Evolutionary conservation across 192 early-diverging fungal genomes (phyloP).

Genomic region (Rhizophlyctis rosea): DNA sequence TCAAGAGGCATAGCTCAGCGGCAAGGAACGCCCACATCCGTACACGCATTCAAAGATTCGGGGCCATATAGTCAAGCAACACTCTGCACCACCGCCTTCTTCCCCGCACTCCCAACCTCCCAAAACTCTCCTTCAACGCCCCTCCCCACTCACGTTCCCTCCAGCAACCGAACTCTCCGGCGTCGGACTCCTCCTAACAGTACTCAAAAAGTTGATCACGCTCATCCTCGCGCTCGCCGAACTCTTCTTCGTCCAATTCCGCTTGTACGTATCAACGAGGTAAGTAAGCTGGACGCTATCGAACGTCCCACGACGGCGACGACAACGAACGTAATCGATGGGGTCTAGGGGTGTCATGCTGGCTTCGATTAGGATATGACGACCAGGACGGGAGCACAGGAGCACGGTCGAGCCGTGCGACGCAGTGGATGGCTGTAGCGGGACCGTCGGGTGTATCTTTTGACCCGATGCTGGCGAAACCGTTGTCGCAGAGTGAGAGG

Average conservation of each 20-base stretch:
- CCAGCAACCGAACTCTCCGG: neutral
- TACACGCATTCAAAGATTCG: too few species aligned
- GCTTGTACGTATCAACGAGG: slow-evolving; percentile 51
- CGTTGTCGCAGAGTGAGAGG: slow-evolving; percentile 63
- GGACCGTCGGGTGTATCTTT: slow-evolving; percentile 5
- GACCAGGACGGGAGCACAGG: slow-evolving; percentile 92
- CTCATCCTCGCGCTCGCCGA: too few species aligned
- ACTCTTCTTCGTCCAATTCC: slow-evolving; percentile 13
- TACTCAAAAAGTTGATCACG: too few species aligned
- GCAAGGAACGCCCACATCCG: too few species aligned
- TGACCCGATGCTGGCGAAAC: slow-evolving; percentile 37
- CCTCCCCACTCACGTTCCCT: neutral
- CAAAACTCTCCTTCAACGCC: slow-evolving; percentile 2
- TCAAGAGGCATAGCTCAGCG: too few species aligned
- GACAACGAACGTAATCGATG: slow-evolving; percentile 66
- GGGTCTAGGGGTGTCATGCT: slow-evolving; percentile 75
- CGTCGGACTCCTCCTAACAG: too few species aligned
- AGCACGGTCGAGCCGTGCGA: slow-evolving; percentile 91
- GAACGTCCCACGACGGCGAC: slow-evolving; percentile 68
- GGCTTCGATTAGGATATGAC: slow-evolving; percentile 76
- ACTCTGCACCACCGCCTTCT: too few species aligned
- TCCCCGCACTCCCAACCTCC: too few species aligned
- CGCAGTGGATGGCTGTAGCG: slow-evolving; percentile 72
- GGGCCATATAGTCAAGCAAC: too few species aligned
- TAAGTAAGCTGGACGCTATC: slow-evolving; percentile 75